Conservation (phyloP, 176 grass and related monocot species). For the Aechmea fasciata region DNA sequence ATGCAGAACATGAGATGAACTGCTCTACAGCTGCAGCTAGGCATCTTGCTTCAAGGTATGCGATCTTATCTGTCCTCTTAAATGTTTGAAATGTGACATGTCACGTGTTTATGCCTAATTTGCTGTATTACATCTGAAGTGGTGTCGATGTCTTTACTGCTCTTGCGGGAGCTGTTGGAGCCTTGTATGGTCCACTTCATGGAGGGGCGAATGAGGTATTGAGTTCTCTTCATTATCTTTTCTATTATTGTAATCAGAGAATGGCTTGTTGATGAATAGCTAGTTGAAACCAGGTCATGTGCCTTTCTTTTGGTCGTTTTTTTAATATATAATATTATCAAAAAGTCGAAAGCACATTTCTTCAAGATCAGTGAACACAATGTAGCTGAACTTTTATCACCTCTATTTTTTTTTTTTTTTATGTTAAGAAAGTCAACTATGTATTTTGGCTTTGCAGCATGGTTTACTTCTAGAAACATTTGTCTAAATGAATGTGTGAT, state of each 20-base stretch:
- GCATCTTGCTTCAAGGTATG: constrained; percentile 97
- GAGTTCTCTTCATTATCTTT: neutral
- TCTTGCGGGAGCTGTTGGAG: constrained; percentile 93
- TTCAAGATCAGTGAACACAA: neutral
- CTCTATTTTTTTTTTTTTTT: neutral
- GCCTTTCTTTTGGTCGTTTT: neutral
- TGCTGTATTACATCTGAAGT: constrained; percentile 38
- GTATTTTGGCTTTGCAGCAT: neutral
- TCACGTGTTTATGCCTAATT: constrained; percentile 23
- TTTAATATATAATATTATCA: neutral
- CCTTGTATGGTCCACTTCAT: constrained; percentile 94
- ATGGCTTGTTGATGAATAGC: no score
- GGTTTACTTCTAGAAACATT: neutral
- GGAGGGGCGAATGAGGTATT: constrained; percentile 95
- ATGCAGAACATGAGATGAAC: constrained; percentile 99
- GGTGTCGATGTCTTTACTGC: constrained; percentile 97
- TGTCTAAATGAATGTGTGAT: neutral
- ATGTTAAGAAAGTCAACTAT: neutral
- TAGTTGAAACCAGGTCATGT: neutral
- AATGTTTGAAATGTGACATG: constrained; percentile 14
- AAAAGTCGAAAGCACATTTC: neutral
- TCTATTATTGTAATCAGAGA: neutral
- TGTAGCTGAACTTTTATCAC: neutral
- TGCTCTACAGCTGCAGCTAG: constrained; percentile 92
- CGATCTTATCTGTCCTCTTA: constrained; percentile 1